phyloP scores from a whole-genome alignment of 2,329 filamentous ascomycete genomes.

The Lojkania enalia region DNA sequence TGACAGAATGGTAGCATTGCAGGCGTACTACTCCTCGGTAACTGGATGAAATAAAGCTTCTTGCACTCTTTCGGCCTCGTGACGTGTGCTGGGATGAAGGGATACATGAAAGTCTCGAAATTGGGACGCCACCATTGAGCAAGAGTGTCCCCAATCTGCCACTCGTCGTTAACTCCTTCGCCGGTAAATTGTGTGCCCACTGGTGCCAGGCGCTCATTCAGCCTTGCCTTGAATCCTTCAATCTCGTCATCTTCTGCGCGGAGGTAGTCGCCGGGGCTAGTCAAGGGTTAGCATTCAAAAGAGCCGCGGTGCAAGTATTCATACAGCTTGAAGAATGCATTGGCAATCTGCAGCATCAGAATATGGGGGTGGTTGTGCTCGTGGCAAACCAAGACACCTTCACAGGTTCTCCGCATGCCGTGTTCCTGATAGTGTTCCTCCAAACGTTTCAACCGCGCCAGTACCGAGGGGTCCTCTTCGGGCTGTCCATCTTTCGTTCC shows the following conservation, averaged over 20 bases:
- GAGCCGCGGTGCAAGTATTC: slow-evolving; percentile 20
- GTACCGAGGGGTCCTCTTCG: slow-evolving; percentile 94
- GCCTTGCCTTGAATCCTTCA: slow-evolving; percentile 86
- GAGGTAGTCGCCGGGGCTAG: slow-evolving; percentile 84
- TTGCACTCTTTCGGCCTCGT: slow-evolving; percentile 98
- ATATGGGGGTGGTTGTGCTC: slow-evolving; percentile 99
- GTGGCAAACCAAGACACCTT: slow-evolving; percentile 96
- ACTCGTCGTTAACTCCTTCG: slow-evolving; percentile 87
- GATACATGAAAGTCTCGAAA: slow-evolving; percentile 99
- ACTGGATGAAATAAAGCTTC: slow-evolving; percentile 96
- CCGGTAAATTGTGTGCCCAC: slow-evolving; percentile 80
- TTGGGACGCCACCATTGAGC: slow-evolving; percentile 99
- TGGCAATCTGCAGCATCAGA: slow-evolving; percentile 98
- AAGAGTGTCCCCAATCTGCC: slow-evolving; percentile 91
- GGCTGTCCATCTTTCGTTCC: slow-evolving; percentile 98
- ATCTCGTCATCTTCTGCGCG: slow-evolving; percentile 87
- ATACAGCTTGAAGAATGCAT: slow-evolving; percentile 96
- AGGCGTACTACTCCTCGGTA: slow-evolving; percentile 82
- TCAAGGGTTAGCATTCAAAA: background rate
- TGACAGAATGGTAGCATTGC: background rate
- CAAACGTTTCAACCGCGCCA: slow-evolving; percentile 88
- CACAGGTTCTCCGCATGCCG: slow-evolving; percentile 96
- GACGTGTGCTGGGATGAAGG: slow-evolving; percentile 93
- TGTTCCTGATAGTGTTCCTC: slow-evolving; percentile 91
- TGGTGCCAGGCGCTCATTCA: slow-evolving; percentile 92